Conservation (phyloP, 495 filamentous ascomycete genomes). For the Rostrohypoxylon terebratum region DNA sequence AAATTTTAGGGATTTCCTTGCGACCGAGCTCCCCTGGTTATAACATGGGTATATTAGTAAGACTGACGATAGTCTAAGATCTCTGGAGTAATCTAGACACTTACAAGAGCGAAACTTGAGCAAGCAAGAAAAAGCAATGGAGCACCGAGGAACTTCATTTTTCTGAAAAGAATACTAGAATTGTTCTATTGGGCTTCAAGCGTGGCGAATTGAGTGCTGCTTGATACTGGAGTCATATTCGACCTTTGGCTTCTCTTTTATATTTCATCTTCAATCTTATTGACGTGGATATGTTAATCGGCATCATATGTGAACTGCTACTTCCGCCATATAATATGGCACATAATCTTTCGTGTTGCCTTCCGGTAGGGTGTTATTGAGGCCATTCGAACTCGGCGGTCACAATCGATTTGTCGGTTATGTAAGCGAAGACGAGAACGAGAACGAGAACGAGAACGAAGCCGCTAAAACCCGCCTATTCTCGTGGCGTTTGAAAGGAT, state of each 20-base stretch:
- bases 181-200: neutral
- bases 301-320: neutral
- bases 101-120: slow-evolving; percentile 26
- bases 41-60: neutral
- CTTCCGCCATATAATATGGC: neutral
- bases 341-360: neutral
- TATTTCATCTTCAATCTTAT: slow-evolving; percentile 17
- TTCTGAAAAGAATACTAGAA: neutral
- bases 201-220: neutral
- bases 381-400: neutral
- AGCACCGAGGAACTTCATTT: slow-evolving; percentile 19
- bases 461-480: slow-evolving; percentile 2
- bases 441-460: slow-evolving; percentile 33
- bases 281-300: neutral
- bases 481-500: neutral
- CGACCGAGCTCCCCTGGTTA: slow-evolving; percentile 11
- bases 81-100: neutral
- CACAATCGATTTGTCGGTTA: neutral
- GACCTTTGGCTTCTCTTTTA: neutral
- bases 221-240: neutral
- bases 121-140: slow-evolving; percentile 8
- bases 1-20: neutral
- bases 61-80: neutral
- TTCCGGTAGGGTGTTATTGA: neutral
- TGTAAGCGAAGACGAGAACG: slow-evolving; percentile 22